Evolutionary conservation across 2,329 filamentous ascomycete genomes (phyloP).

Genomic region (Ophiostoma quercus): DNA sequence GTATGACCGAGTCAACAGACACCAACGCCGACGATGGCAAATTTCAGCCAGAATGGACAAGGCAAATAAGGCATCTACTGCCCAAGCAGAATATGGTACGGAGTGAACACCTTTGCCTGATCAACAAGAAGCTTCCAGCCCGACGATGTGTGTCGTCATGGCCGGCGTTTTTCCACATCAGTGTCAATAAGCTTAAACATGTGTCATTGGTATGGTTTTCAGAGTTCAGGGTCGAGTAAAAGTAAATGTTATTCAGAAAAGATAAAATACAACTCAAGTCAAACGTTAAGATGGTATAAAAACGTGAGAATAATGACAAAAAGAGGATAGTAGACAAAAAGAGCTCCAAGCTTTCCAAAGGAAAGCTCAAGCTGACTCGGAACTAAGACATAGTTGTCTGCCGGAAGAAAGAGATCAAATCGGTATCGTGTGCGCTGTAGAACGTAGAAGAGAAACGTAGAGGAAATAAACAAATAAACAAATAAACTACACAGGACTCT

Average conservation of each 20-base stretch:
- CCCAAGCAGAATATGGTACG: neutral
- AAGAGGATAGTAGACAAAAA: neutral
- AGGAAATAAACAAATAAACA: neutral
- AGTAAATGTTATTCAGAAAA: neutral
- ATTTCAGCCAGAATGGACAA: no score
- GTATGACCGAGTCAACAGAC: neutral
- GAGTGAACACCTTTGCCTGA: neutral
- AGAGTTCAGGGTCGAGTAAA: neutral
- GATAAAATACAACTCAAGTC: neutral
- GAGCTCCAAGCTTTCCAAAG: neutral
- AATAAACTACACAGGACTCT: conserved; percentile 45
- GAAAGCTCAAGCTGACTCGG: neutral
- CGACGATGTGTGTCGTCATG: neutral
- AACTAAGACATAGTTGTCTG: neutral
- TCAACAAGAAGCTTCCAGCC: neutral
- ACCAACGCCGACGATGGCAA: neutral
- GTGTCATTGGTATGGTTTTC: neutral
- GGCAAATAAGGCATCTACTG: neutral
- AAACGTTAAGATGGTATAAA: neutral
- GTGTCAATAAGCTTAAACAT: neutral
- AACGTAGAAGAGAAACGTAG: neutral
- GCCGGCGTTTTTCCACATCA: neutral
- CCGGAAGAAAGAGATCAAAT: neutral
- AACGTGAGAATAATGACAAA: neutral
- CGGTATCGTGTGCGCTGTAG: conserved; percentile 8